phyloP scores from a whole-genome alignment of 2,329 filamentous ascomycete genomes.

The Chrysoporthe deuterocubensis region DNA sequence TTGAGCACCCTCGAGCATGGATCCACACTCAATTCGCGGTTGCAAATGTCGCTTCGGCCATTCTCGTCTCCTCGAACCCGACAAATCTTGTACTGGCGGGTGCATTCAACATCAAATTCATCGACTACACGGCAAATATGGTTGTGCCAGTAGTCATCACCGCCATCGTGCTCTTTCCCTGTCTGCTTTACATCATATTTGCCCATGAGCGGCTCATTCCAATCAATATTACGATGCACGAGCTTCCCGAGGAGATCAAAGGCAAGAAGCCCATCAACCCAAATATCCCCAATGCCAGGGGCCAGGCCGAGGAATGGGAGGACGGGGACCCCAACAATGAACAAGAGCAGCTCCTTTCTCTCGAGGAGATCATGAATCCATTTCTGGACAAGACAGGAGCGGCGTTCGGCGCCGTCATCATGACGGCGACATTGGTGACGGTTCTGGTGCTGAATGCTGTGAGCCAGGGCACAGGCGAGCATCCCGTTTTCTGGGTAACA shows the following conservation, averaged over 20 bases:
- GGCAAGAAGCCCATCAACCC: conserved; percentile 67
- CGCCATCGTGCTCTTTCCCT: conserved; percentile 69
- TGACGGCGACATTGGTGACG: conserved; percentile 69
- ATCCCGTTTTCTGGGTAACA: conserved; percentile 70
- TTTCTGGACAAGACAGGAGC: conserved; percentile 72
- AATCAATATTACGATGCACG: conserved; percentile 67
- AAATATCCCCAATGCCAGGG: conserved; percentile 69
- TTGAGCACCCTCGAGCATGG: conserved; percentile 72
- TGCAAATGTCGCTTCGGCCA: conserved; percentile 75
- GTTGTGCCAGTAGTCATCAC: conserved; percentile 74
- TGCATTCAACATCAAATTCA: conserved; percentile 73
- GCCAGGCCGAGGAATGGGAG: conserved; percentile 57
- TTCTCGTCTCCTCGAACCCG: conserved; percentile 77
- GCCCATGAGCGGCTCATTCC: conserved; percentile 67
- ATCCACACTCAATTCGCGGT: conserved; percentile 73
- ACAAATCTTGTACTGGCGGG: conserved; percentile 77
- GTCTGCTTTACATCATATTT: conserved; percentile 72
- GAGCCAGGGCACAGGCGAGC: conserved; percentile 51
- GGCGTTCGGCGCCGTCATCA: conserved; percentile 65
- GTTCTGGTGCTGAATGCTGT: conserved; percentile 69
- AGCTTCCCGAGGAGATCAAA: conserved; percentile 62
- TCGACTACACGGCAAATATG: conserved; percentile 77
- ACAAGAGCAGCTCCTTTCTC: conserved; percentile 58
- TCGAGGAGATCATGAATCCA: conserved; percentile 77
- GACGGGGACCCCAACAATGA: conserved; percentile 50